A percentile compares a stretch with the other conserved stretches of the same genome.
Conservation (phyloP, 2,329 filamentous ascomycete genomes). For the Beauveria bassiana region DNA sequence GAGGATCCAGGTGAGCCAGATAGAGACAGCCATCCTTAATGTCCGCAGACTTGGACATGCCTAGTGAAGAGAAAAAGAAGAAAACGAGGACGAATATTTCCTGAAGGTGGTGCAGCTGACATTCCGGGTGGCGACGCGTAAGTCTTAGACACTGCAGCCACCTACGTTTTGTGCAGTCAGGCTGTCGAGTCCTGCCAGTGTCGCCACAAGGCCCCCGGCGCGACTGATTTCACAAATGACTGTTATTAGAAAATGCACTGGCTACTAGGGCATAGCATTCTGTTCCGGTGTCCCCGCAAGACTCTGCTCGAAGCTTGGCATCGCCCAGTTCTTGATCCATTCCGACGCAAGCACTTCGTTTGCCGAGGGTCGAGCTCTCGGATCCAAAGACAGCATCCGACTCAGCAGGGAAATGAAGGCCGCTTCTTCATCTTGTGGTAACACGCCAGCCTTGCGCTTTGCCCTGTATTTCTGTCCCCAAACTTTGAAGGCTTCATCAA, state of each 20-base stretch:
- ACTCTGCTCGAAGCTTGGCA: slow-evolving; percentile 1
- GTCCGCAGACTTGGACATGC: neutral
- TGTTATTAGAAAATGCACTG: neutral
- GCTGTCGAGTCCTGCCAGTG: too few species aligned
- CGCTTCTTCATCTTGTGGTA: slow-evolving; percentile 16
- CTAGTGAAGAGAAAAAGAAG: neutral
- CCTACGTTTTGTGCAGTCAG: too few species aligned
- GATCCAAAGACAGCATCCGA: slow-evolving; percentile 22
- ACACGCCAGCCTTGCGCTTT: slow-evolving; percentile 11
- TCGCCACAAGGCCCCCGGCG: too few species aligned
- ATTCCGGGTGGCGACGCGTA: neutral
- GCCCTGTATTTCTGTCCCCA: slow-evolving; percentile 18
- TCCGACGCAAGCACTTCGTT: slow-evolving; percentile 24
- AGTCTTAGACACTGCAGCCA: neutral
- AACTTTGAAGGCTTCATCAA: slow-evolving; percentile 21
- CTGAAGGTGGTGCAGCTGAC: neutral
- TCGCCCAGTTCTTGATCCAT: slow-evolving; percentile 27
- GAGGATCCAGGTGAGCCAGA: neutral
- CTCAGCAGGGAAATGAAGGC: slow-evolving; percentile 24
- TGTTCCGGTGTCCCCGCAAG: neutral
- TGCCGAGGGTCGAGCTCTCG: slow-evolving; percentile 21
- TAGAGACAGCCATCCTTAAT: neutral
- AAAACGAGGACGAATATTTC: neutral
- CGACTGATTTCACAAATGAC: too few species aligned
- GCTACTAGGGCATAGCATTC: neutral